These are phyloP conservation scores for Petasospora rhodanensis DNA, from an alignment of 1,139 yeast genomes.

Conservation along the genomic window DNA sequence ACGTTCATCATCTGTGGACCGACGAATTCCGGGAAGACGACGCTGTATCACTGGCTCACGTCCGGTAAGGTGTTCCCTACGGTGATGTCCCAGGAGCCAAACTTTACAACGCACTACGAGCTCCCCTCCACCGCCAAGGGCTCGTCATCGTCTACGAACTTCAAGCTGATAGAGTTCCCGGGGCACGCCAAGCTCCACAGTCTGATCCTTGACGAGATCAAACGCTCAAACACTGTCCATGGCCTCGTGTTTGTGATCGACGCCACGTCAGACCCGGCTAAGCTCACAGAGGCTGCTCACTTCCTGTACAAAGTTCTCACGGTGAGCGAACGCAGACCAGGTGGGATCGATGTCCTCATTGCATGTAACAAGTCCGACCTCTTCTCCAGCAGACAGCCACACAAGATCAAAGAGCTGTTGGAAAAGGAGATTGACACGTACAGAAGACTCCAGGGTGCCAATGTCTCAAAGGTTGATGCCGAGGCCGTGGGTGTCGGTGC, in stretches of 20 bases:
- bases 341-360: conserved; percentile 65
- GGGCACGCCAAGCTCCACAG: conserved; percentile 75
- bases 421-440: conserved; percentile 62
- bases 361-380: conserved; percentile 83
- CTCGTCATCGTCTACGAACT: conserved; percentile 23
- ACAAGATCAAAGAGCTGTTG: conserved; percentile 51
- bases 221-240: conserved; percentile 38
- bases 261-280: conserved; percentile 45
- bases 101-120: conserved; percentile 30
- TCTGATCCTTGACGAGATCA: conserved; percentile 41
- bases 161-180: conserved; percentile 71
- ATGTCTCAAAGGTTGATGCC: conserved; percentile 36
- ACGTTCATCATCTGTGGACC: conserved; percentile 72
- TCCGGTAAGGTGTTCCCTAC: conserved; percentile 29
- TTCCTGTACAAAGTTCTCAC: conserved; percentile 52
- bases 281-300: conserved; percentile 45
- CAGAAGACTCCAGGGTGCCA: conserved; percentile 41
- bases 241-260: conserved; percentile 75
- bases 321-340: conserved; percentile 52
- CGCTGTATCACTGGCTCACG: conserved; percentile 40
- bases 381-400: conserved; percentile 73
- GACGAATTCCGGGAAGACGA: conserved; percentile 71
- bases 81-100: conserved; percentile 45
- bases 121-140: conserved; percentile 32
- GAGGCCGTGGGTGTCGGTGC: conserved; percentile 27